Conservation (phyloP, 345 rosid species). For the Eucalyptus lansdowneana region DNA sequence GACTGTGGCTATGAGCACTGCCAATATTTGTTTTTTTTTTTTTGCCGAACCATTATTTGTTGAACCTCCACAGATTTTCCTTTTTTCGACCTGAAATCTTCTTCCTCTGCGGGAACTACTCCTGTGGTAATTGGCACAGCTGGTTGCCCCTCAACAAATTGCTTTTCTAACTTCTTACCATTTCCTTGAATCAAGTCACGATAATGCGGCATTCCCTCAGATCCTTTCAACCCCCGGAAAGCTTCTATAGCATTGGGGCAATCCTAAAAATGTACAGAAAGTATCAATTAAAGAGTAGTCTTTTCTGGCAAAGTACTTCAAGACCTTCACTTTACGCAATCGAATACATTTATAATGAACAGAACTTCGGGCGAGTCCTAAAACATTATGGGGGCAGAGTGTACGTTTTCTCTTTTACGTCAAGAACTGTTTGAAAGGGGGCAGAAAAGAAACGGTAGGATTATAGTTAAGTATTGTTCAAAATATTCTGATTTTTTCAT, state of each 20-base stretch:
- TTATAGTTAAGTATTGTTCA: background rate
- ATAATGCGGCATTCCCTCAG: background rate
- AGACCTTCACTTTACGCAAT: background rate
- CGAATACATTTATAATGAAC: background rate
- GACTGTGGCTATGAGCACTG: background rate
- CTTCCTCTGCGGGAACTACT: background rate
- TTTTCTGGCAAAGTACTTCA: background rate
- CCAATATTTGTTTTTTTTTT: background rate
- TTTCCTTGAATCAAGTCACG: accelerated
- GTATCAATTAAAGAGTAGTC: background rate
- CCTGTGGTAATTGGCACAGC: background rate
- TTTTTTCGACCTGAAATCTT: too few species aligned
- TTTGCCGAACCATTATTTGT: background rate
- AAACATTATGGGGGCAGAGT: background rate
- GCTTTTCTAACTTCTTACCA: background rate
- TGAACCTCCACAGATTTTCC: background rate
- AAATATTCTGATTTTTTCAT: background rate
- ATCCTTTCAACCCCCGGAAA: background rate
- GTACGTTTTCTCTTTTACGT: background rate
- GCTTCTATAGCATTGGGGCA: background rate
- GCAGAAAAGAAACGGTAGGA: background rate
- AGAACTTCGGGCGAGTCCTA: background rate
- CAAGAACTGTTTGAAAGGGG: background rate
- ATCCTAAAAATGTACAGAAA: background rate
- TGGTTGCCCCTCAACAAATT: background rate